A percentile compares a stretch with the other conserved stretches of the same genome.
Conservation (phyloP, 208 protist genomes). For the Trypanosoma caninum region DNA sequence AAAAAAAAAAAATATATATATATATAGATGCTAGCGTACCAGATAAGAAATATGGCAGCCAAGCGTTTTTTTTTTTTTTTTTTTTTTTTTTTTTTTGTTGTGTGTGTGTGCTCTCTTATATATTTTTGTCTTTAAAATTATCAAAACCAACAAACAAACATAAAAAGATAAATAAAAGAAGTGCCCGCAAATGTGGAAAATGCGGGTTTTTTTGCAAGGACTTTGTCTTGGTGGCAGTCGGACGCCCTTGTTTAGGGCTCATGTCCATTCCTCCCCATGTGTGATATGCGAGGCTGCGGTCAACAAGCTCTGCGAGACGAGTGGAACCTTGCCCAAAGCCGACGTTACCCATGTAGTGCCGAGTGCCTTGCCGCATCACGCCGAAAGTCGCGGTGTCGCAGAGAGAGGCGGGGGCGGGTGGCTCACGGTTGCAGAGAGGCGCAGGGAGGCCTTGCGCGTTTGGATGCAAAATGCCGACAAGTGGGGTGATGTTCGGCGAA, state of each 20-base stretch:
- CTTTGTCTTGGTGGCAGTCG: neutral
- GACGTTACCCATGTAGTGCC: neutral
- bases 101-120: neutral
- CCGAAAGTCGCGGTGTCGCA: too few species aligned
- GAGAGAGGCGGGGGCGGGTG: neutral
- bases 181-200: neutral
- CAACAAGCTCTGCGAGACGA: neutral
- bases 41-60: neutral
- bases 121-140: neutral
- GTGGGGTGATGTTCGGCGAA: neutral
- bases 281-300: conserved; percentile 30
- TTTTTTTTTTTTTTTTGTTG: conserved; percentile 9
- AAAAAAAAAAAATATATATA: too few species aligned
- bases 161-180: too few species aligned
- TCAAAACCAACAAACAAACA: neutral
- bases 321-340: neutral
- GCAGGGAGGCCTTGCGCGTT: conserved; percentile 4
- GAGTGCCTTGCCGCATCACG: too few species aligned
- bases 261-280: conserved; percentile 43
- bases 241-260: conserved; percentile 25
- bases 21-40: too few species aligned
- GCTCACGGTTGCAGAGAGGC: conserved; percentile 2
- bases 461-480: conserved; percentile 6
- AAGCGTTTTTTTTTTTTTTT: conserved; percentile 3
- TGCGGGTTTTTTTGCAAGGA: neutral